Evolutionary conservation across 139 green algal species (phyloP), one percentile per base, ranked within the genome.

Genomic region (Chlorella ohadii): DNA sequence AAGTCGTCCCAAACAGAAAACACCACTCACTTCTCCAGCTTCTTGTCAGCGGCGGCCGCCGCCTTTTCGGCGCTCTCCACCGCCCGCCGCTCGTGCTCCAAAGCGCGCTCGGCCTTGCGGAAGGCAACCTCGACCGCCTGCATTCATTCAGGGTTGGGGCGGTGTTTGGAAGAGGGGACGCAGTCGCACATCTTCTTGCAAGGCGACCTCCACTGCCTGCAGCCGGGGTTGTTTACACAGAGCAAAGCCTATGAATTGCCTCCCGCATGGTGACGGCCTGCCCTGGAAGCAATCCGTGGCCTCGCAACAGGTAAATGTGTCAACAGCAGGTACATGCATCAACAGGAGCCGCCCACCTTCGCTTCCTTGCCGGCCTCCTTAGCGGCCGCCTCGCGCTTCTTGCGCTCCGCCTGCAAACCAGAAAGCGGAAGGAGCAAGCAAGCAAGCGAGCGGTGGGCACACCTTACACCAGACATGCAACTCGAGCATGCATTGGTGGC

Each of bases 11-110:
- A 38, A 12, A 44, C 36, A 16, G 47, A 1, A 17, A n/a, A 67
- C 38, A 23, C 17, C 20, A 47, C 76, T 56, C 78, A 84, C 78
- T 75, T 84, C 13, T 75, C 65, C 63, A 88, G 47, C 77, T 80
- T 85, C 66, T 72, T 85, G 63, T 79, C 64, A n/a, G 65, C 84
- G 19, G 65, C 65, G 2, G 73, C 84, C 0, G 65, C 57, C 39
- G 61, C 84, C 31, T 73, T 80, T 34, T 85, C 64, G 17, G 75
- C 84, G 63, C 36, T 73, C 57, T 87, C 72, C 4, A 36, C 5
- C 1, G 79, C 47, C 0, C 44, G 72, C 36, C 75, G 63, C 64
- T 73, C 63, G 15, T 72, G 34, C 65, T 72, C 64, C 41, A 83
- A 64, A 27, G 51, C 71, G 3, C 34, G 47, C 55, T 86, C 74